phyloP scores from a whole-genome alignment of 208 protist genomes.

The Leishmania aethiopica region DNA sequence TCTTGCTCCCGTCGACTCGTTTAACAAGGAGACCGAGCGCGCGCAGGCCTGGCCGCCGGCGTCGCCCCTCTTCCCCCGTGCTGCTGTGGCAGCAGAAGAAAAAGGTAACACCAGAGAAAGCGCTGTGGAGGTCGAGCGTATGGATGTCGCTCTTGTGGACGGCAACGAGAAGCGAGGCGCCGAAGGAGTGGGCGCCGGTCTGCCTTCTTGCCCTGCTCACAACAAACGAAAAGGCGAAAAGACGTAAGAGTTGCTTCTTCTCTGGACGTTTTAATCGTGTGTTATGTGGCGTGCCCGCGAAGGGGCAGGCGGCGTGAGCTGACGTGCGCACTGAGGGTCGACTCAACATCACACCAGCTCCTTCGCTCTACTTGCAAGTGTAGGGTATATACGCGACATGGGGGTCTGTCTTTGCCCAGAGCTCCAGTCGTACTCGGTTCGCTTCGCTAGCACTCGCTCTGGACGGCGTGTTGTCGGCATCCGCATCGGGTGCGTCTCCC shows the following conservation, averaged over 20 bases:
- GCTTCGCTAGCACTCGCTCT: too few relatives aligned
- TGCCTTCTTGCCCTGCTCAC: not conserved
- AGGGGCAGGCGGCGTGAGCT: not conserved
- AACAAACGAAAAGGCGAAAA: not conserved
- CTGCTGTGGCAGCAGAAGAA: not conserved
- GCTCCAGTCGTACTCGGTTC: too few relatives aligned
- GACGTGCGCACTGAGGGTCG: not conserved
- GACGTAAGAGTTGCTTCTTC: not conserved
- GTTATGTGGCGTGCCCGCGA: not conserved
- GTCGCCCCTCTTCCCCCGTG: too few relatives aligned
- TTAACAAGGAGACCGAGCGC: constrained; percentile 38
- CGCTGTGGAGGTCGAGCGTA: not conserved
- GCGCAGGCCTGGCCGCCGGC: not conserved
- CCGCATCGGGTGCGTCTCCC: not conserved
- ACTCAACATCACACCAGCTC: too few relatives aligned
- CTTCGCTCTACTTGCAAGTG: not conserved
- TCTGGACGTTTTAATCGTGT: not conserved
- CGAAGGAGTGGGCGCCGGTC: not conserved
- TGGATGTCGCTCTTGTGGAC: not conserved
- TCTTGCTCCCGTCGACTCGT: constrained; percentile 40
- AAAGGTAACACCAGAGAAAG: not conserved
- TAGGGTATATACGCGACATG: not conserved
- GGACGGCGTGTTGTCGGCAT: not conserved
- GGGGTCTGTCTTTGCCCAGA: not conserved
- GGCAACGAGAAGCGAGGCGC: not conserved